Conservation (phyloP, 2,329 filamentous ascomycete species). For the Aspergillus fischeri region DNA sequence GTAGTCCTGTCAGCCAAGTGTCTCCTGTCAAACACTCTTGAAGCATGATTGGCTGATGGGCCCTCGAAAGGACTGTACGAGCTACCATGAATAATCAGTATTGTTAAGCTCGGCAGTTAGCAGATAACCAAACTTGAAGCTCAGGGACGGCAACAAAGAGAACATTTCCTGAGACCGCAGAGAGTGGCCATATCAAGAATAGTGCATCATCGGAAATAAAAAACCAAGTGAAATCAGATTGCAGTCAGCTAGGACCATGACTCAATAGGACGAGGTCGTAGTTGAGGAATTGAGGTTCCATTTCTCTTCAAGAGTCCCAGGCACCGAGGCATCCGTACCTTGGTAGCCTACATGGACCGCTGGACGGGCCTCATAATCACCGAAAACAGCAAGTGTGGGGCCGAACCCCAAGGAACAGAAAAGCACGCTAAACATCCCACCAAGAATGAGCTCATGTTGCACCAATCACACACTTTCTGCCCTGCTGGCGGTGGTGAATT, state of each 20-base stretch:
- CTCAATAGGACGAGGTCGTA: no score
- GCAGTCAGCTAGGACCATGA: background rate
- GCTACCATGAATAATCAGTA: background rate
- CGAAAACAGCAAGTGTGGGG: background rate
- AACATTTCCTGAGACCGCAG: background rate
- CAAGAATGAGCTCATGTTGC: conserved; percentile 9
- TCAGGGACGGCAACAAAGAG: background rate
- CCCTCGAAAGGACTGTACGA: background rate
- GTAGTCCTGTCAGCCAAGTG: conserved; percentile 19
- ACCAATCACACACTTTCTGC: conserved; percentile 30
- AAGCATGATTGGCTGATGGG: background rate
- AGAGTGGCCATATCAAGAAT: background rate
- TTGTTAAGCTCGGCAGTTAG: background rate
- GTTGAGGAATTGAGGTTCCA: background rate
- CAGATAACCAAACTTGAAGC: no score
- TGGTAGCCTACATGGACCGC: background rate
- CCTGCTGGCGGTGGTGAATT: conserved; percentile 29
- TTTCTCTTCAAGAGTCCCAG: background rate
- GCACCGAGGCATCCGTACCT: background rate
- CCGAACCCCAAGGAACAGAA: background rate
- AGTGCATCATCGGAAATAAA: no score
- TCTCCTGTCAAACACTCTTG: background rate
- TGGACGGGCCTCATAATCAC: background rate
- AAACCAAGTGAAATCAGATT: background rate
- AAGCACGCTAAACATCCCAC: conserved; percentile 25